phyloP scores from a whole-genome alignment of 2,329 filamentous ascomycete genomes.

The Cercospora canescens region DNA sequence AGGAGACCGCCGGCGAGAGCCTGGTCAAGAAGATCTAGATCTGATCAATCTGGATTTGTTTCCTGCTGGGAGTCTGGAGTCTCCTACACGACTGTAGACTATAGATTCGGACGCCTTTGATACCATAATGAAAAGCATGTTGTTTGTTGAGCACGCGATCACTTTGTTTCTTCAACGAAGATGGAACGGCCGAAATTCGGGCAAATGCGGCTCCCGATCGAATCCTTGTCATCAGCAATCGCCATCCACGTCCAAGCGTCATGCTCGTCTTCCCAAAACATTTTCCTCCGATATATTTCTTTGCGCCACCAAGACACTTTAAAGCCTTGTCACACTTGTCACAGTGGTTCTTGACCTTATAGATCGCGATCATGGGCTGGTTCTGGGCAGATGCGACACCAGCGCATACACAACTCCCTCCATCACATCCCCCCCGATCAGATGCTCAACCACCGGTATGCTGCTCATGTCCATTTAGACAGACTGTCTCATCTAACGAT shows the following conservation, averaged over 20 bases:
- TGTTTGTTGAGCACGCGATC: background rate
- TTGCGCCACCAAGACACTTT: constrained; percentile 1
- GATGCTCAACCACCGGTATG: constrained; percentile 58
- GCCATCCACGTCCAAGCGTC: constrained; percentile 12
- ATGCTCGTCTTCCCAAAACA: constrained; percentile 6
- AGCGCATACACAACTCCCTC: constrained; percentile 48
- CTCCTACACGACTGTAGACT: constrained; percentile 5
- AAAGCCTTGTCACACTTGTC: background rate
- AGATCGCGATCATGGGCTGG: constrained; percentile 60
- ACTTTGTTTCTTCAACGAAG: background rate
- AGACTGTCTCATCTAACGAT: constrained; percentile 15
- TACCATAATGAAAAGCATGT: constrained; percentile 3
- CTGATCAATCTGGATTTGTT: background rate
- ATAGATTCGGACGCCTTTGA: constrained; percentile 6
- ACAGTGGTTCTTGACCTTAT: background rate
- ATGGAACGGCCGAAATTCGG: background rate
- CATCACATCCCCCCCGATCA: constrained; percentile 39
- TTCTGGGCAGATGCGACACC: constrained; percentile 64
- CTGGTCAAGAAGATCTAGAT: constrained; percentile 29
- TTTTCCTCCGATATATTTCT: constrained; percentile 3
- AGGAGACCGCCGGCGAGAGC: constrained; percentile 38
- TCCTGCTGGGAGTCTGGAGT: constrained; percentile 5
- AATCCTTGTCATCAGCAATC: background rate
- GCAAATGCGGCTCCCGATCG: background rate
- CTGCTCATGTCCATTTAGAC: background rate